Evolutionary conservation across 2,329 filamentous ascomycete species (phyloP).

Genomic region (Aphanocladium album): DNA sequence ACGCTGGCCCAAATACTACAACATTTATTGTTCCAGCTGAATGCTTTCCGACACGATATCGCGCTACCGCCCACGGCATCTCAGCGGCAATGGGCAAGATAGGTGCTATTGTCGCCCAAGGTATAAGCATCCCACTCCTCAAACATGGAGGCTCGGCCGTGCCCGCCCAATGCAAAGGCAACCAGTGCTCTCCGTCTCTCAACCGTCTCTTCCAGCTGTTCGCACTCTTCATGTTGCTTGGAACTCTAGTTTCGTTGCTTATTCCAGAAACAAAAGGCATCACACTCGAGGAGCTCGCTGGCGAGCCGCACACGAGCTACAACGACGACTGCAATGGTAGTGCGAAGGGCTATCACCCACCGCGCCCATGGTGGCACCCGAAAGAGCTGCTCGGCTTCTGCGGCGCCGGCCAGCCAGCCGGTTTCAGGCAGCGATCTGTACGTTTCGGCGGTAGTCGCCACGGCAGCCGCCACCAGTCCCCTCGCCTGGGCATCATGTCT

Average conservation of each 20-base stretch:
- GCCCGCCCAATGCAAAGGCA: constrained; percentile 42
- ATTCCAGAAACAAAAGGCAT: constrained; percentile 72
- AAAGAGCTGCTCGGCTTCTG: constrained; percentile 47
- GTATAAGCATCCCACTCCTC: constrained; percentile 58
- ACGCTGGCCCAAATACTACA: constrained; percentile 61
- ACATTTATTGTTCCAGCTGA: constrained; percentile 62
- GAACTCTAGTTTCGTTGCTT: constrained; percentile 63
- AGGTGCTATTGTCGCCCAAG: constrained; percentile 63
- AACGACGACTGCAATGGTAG: constrained; percentile 48
- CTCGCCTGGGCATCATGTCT: constrained; percentile 38
- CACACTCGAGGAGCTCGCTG: constrained; percentile 66
- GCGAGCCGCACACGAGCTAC: constrained; percentile 58
- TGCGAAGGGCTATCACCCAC: constrained; percentile 28
- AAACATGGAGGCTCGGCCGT: constrained; percentile 43
- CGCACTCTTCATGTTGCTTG: constrained; percentile 73
- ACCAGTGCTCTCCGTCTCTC: constrained; percentile 53
- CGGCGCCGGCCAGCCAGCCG: constrained; percentile 45
- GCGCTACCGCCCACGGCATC: constrained; percentile 58
- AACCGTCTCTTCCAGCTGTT: constrained; percentile 73
- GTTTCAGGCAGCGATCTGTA: constrained; percentile 38
- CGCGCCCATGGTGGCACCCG: constrained; percentile 25
- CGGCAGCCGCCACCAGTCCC: constrained; percentile 21
- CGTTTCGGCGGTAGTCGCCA: constrained; percentile 1
- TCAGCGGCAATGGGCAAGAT: constrained; percentile 63
- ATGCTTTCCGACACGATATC: constrained; percentile 59